Evolutionary conservation across 108 stramenopile genomes (phyloP).

Genomic region (Conticribra weissflogii): DNA sequence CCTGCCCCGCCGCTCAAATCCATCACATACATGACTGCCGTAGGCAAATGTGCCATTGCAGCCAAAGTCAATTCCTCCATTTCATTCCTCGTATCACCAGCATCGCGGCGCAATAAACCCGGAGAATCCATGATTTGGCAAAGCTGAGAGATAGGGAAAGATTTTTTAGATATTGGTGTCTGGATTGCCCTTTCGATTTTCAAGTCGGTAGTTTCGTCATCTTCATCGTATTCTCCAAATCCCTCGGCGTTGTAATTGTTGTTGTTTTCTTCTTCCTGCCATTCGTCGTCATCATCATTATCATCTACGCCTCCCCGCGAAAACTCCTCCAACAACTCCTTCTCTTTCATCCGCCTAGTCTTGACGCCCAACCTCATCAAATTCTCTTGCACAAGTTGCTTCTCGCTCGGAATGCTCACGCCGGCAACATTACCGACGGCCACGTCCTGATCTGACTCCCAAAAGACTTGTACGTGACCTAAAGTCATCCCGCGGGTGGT

Average conservation of each 20-base stretch:
- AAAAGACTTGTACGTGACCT: conserved; percentile 94
- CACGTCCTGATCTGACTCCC: conserved; percentile 57
- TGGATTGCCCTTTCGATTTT: conserved; percentile 54
- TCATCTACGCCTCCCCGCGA: conserved; percentile 2
- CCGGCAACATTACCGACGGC: conserved; percentile 45
- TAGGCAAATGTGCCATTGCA: conserved; percentile 94
- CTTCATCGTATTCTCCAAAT: conserved; percentile 22
- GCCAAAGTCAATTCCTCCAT: conserved; percentile 97
- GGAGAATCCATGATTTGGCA: conserved; percentile 95
- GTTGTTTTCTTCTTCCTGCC: neutral
- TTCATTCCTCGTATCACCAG: conserved; percentile 87
- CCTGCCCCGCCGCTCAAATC: conserved; percentile 92
- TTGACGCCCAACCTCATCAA: conserved; percentile 28
- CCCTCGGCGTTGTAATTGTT: conserved; percentile 54
- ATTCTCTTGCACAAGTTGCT: conserved; percentile 29
- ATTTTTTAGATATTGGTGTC: conserved; percentile 10
- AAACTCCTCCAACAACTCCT: conserved; percentile 10
- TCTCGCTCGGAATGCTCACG: conserved; percentile 36
- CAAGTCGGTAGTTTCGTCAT: conserved; percentile 9
- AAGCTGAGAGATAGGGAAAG: conserved; percentile 54
- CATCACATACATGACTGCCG: conserved; percentile 97
- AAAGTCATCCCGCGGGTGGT: conserved; percentile 96
- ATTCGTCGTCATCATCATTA: neutral
- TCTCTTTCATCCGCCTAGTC: conserved; percentile 23
- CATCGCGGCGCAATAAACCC: conserved; percentile 81